A percentile compares a stretch with the other conserved stretches of the same genome.
phyloP scores from a whole-genome alignment of 2,329 filamentous ascomycete genomes.

The Anthostomella pinea region DNA sequence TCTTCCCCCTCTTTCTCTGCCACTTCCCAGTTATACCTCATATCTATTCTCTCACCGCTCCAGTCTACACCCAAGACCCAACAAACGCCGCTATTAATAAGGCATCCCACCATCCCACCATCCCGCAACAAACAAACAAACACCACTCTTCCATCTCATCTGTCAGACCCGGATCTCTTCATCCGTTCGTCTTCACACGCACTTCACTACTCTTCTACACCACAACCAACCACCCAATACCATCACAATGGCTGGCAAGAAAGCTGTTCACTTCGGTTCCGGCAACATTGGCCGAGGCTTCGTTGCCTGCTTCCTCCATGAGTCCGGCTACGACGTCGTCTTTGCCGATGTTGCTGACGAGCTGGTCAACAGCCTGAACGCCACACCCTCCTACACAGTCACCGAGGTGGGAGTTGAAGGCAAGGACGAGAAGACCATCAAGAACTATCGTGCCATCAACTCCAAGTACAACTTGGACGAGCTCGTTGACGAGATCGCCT shows the following conservation, averaged over 20 bases:
- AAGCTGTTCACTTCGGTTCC: conserved; percentile 81
- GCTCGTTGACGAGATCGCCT: conserved; percentile 79
- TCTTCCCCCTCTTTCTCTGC: not conserved
- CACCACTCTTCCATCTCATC: no score
- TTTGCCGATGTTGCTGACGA: conserved; percentile 91
- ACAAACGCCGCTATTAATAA: not conserved
- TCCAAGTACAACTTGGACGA: conserved; percentile 80
- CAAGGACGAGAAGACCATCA: conserved; percentile 72
- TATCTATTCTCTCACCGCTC: no score
- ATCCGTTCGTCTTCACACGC: not conserved
- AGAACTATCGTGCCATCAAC: conserved; percentile 97
- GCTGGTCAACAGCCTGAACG: conserved; percentile 77
- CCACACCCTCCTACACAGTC: conserved; percentile 76
- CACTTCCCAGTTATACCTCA: not conserved
- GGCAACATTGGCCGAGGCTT: conserved; percentile 86
- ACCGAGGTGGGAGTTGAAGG: conserved; percentile 88
- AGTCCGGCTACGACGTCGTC: conserved; percentile 92
- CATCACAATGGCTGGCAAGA: conserved; percentile 50
- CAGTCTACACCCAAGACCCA: no score
- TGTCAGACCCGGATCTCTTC: not conserved
- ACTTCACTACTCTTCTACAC: no score
- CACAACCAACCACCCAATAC: conserved; percentile 1
- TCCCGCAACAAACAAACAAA: not conserved
- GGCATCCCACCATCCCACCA: not conserved
- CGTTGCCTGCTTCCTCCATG: conserved; percentile 87